Conservation (phyloP, 257 asterid species). For the Capsicum chinense region DNA sequence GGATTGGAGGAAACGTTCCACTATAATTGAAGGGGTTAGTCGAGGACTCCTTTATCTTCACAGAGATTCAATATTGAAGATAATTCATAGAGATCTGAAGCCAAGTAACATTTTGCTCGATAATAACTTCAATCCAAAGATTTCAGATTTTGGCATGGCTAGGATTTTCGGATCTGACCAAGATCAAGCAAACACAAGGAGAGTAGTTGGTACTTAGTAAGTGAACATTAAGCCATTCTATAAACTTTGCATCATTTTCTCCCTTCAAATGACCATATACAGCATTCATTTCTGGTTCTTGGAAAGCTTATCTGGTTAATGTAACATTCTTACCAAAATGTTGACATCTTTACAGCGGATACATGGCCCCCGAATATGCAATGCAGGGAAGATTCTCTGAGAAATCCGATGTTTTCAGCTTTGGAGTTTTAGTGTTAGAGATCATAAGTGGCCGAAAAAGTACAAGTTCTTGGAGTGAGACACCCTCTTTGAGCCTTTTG, state of each 20-base stretch:
- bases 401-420: conserved; percentile 68
- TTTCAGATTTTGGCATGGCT: conserved; percentile 73
- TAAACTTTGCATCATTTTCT: not conserved
- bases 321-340: not conserved
- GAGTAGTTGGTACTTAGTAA: conserved; percentile 68
- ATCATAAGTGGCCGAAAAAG: conserved; percentile 61
- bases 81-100: conserved; percentile 65
- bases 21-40: conserved; percentile 50
- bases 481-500: conserved; percentile 56
- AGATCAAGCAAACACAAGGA: conserved; percentile 54
- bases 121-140: conserved; percentile 60
- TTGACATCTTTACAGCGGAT: conserved; percentile 48
- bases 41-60: conserved; percentile 70
- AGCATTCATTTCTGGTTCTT: too few species aligned
- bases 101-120: conserved; percentile 62
- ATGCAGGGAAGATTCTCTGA: conserved; percentile 66
- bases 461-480: conserved; percentile 45
- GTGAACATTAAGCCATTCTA: conserved; percentile 23
- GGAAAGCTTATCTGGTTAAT: too few species aligned
- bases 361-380: conserved; percentile 76
- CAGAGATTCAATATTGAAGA: conserved; percentile 56
- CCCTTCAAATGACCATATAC: not conserved
- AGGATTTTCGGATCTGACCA: conserved; percentile 53
- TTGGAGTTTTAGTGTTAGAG: conserved; percentile 58
- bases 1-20: conserved; percentile 39